Evolutionary conservation across 2,329 filamentous ascomycete genomes (phyloP).

Genomic region (Colletotrichum costaricense): DNA sequence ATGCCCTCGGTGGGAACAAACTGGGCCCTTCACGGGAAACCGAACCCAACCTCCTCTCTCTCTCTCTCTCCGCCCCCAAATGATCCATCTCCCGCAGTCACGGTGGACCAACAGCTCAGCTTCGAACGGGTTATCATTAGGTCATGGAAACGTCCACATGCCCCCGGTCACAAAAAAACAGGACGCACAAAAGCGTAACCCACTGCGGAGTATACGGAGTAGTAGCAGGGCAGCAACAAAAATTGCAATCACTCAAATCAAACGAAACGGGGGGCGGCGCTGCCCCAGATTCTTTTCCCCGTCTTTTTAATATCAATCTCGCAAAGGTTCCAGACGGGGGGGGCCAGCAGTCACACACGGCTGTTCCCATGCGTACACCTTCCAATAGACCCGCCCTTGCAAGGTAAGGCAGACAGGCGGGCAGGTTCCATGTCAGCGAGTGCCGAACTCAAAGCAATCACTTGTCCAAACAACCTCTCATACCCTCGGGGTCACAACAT

Average conservation of each 20-base stretch:
- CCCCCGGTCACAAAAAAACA: neutral
- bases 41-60: neutral
- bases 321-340: neutral
- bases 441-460: neutral
- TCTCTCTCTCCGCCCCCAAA: neutral
- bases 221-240: neutral
- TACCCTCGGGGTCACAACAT: no score
- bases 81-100: neutral
- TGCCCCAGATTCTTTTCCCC: conserved; percentile 21
- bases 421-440: neutral
- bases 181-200: neutral
- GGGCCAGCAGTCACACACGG: neutral
- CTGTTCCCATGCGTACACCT: neutral
- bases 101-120: neutral
- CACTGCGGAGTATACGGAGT: neutral
- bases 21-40: neutral
- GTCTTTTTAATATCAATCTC: neutral
- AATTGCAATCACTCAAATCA: conserved; percentile 1
- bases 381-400: neutral
- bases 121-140: neutral
- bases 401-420: neutral
- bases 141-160: neutral
- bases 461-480: neutral
- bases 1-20: conserved; percentile 5
- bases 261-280: neutral